These are phyloP conservation scores for Fraxinus paxiana DNA, from an alignment of 305 asterid genomes.

Conservation along the genomic window DNA sequence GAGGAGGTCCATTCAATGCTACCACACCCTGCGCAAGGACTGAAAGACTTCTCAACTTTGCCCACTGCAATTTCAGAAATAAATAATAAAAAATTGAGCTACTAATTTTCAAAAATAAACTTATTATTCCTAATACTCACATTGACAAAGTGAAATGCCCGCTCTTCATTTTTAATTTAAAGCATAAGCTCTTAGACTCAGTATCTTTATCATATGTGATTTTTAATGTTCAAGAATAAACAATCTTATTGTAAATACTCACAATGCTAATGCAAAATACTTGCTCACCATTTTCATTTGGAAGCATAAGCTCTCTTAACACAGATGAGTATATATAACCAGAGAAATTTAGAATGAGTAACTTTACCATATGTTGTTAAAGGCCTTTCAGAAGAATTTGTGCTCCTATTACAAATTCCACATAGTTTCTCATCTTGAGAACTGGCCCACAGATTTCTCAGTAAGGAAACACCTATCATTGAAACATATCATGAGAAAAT, in stretches of 20 bases:
- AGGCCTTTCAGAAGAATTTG: slow-evolving; percentile 22
- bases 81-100: background rate
- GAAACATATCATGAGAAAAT: slow-evolving; percentile 15
- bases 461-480: slow-evolving; percentile 48
- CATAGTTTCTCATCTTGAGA: slow-evolving; percentile 32
- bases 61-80: slow-evolving; percentile 28
- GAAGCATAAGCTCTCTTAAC: background rate
- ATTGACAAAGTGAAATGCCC: background rate
- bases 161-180: background rate
- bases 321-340: background rate
- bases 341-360: background rate
- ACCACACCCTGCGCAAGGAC: slow-evolving; percentile 36
- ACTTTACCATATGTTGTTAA: slow-evolving; percentile 26
- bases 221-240: background rate
- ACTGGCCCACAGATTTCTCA: slow-evolving; percentile 29
- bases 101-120: slow-evolving; percentile 6
- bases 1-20: slow-evolving; percentile 42
- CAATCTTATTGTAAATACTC: background rate
- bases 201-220: background rate
- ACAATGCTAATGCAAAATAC: background rate
- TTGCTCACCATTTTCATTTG: background rate
- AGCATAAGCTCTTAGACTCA: background rate
- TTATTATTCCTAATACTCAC: background rate
- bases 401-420: slow-evolving; percentile 30
- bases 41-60: slow-evolving; percentile 29